Percentiles rank a stretch among this genome's conserved stretches.
Conservation (phyloP, 805 yeast genomes). For the Pichia rugopelliculosa region DNA sequence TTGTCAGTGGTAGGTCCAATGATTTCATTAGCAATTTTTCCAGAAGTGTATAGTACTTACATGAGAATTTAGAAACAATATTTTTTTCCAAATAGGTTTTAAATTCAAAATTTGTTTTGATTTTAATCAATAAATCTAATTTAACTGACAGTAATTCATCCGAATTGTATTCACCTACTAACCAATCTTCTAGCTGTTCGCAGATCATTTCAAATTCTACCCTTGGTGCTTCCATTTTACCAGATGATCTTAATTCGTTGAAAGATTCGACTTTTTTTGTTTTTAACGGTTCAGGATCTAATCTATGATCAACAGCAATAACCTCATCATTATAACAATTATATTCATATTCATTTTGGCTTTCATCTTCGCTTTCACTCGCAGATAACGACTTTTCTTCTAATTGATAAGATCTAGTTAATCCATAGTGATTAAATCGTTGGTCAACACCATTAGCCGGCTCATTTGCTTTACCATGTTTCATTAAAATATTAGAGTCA, state of each 20-base stretch:
- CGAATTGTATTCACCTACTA: neutral
- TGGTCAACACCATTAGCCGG: neutral
- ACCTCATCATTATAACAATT: constrained; percentile 12
- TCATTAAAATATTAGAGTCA: neutral
- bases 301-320: neutral
- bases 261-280: neutral
- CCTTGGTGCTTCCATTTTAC: neutral
- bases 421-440: constrained; percentile 23
- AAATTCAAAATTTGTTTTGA: neutral
- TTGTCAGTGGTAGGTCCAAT: neutral
- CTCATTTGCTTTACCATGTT: neutral
- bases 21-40: neutral
- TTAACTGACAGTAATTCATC: neutral
- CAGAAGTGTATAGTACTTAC: neutral
- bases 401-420: constrained; percentile 22
- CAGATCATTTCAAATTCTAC: constrained; percentile 5
- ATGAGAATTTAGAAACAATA: neutral
- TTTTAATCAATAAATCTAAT: constrained; percentile 1
- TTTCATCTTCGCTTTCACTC: constrained; percentile 12
- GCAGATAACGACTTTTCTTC: constrained; percentile 13
- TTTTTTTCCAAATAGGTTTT: neutral
- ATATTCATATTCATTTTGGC: neutral
- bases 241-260: neutral
- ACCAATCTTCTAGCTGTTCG: neutral
- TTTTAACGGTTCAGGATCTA: neutral